phyloP scores from a whole-genome alignment of 2,329 filamentous ascomycete genomes.

The Calonectria hawksworthii region DNA sequence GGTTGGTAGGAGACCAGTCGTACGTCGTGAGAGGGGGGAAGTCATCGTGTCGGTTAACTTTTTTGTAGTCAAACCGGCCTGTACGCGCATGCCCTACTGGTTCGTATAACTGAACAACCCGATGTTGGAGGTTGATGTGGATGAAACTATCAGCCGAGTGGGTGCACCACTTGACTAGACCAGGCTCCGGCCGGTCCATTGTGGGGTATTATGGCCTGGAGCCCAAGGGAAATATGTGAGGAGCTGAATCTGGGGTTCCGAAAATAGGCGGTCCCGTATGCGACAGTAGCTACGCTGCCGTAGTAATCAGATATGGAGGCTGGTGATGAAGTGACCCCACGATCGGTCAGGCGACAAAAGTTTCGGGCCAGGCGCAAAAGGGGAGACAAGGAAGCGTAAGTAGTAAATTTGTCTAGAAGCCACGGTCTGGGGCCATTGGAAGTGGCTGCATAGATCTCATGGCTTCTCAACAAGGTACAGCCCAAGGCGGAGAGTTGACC shows the following conservation, averaged over 20 bases:
- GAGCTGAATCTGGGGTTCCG: neutral
- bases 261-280: neutral
- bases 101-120: slow-evolving; percentile 73
- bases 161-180: slow-evolving; percentile 77
- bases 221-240: neutral
- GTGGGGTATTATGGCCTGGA: slow-evolving; percentile 32
- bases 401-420: neutral
- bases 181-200: slow-evolving; percentile 73
- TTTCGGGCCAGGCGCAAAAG: neutral
- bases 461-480: slow-evolving; percentile 21
- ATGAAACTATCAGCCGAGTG: slow-evolving; percentile 73
- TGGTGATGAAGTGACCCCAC: neutral
- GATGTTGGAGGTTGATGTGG: slow-evolving; percentile 75
- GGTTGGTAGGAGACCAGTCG: slow-evolving; percentile 75
- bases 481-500: slow-evolving; percentile 19
- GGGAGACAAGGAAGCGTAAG: neutral
- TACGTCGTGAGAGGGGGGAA: slow-evolving; percentile 75
- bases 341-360: slow-evolving; percentile 17
- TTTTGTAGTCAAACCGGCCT: slow-evolving; percentile 70
- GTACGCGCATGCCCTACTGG: slow-evolving; percentile 71
- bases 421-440: slow-evolving; percentile 29
- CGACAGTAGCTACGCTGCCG: neutral
- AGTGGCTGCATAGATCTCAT: slow-evolving; percentile 26
- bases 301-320: neutral
- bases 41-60: slow-evolving; percentile 72